Conservation (phyloP, 306 rosid genomes). For the Arachis stenosperma region DNA sequence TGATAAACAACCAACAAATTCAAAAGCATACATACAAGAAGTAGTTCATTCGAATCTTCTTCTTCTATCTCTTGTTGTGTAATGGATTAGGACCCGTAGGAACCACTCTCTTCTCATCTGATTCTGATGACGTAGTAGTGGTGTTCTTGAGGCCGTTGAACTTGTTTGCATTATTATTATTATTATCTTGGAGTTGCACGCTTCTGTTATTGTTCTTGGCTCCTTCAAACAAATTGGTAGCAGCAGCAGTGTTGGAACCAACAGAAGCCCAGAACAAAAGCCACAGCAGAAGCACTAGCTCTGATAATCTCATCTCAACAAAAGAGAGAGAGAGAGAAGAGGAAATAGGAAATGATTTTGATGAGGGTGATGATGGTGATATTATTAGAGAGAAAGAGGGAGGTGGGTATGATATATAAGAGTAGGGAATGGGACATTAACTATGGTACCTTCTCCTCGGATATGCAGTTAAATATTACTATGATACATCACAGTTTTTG, state of each 20-base stretch:
- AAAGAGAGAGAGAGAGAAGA: slow-evolving; percentile 18
- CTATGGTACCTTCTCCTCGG: slow-evolving; percentile 54
- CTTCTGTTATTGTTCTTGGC: slow-evolving; percentile 45
- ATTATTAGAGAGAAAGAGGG: slow-evolving; percentile 27
- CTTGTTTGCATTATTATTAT: slow-evolving; percentile 1
- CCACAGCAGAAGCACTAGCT: slow-evolving; percentile 45
- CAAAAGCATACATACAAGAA: too few species aligned
- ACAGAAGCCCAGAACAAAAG: slow-evolving; percentile 53
- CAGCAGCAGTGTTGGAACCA: slow-evolving; percentile 44
- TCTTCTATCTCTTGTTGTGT: slow-evolving; percentile 65
- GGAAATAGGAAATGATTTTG: neutral
- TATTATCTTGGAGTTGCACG: slow-evolving; percentile 7
- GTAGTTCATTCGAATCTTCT: too few species aligned
- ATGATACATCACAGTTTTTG: slow-evolving; percentile 63
- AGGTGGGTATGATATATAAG: neutral
- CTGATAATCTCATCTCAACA: slow-evolving; percentile 48
- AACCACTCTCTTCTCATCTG: slow-evolving; percentile 72
- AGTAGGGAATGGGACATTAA: slow-evolving; percentile 55
- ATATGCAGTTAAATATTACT: slow-evolving; percentile 60
- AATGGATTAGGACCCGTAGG: slow-evolving; percentile 94
- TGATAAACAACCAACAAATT: neutral
- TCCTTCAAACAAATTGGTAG: slow-evolving; percentile 30
- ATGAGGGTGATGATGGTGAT: slow-evolving; percentile 56
- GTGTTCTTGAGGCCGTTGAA: slow-evolving; percentile 44
- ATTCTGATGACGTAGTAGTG: neutral